Evolutionary conservation across 345 rosid species (phyloP).

Genomic region (Arabidopsis arenosa): DNA sequence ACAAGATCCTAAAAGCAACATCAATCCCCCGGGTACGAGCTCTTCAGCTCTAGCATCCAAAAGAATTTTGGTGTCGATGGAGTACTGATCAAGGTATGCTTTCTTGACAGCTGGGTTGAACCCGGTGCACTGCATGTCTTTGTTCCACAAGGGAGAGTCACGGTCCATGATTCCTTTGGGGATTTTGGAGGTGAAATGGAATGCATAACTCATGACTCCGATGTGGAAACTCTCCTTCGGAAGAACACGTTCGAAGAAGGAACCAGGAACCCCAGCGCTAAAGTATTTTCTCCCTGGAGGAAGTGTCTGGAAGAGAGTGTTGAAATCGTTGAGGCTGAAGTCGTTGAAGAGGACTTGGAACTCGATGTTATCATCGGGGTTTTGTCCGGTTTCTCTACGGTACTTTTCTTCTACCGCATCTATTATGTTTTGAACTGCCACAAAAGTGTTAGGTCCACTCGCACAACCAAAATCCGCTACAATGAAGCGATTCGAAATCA

Average conservation of each 20-base stretch:
- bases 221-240: conserved; percentile 47
- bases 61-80: conserved; percentile 36
- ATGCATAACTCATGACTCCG: conserved; percentile 36
- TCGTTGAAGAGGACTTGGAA: conserved; percentile 43
- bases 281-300: conserved; percentile 41
- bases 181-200: conserved; percentile 47
- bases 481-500: background rate
- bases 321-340: conserved; percentile 56
- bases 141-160: conserved; percentile 47
- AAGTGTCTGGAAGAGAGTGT: conserved; percentile 56
- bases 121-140: conserved; percentile 48
- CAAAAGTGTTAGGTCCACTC: conserved; percentile 33
- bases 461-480: conserved; percentile 33
- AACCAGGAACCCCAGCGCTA: conserved; percentile 48
- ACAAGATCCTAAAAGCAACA: conserved; percentile 42
- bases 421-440: conserved; percentile 25
- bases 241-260: conserved; percentile 46
- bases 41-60: conserved; percentile 49
- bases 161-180: conserved; percentile 42
- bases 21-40: conserved; percentile 48
- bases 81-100: conserved; percentile 47
- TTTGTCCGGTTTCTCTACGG: conserved; percentile 2
- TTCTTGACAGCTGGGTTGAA: conserved; percentile 34
- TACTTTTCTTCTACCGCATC: background rate
- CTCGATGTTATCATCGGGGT: conserved; percentile 2